Evolutionary conservation across 208 protist genomes (phyloP).

Genomic region (Trypanosoma congolense): DNA sequence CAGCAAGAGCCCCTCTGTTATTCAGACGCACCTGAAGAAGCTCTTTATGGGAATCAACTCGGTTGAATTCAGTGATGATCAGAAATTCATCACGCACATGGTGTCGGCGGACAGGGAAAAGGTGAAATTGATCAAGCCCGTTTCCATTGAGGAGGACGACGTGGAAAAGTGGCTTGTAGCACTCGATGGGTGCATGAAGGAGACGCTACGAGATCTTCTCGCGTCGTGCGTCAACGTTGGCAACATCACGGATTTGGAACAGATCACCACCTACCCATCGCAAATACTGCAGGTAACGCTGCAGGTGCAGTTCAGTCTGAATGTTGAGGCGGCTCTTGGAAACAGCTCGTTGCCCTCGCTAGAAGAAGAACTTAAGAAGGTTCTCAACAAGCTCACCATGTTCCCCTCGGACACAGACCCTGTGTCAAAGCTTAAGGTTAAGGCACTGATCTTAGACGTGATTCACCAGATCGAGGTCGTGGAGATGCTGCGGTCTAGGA

Average conservation of each 20-base stretch:
- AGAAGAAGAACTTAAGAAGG: conserved; percentile 27
- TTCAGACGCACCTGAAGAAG: conserved; percentile 92
- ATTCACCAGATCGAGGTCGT: conserved; percentile 95
- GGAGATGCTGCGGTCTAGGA: conserved; percentile 61
- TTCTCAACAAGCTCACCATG: conserved; percentile 65
- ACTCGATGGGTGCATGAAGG: conserved; percentile 83
- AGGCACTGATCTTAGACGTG: conserved; percentile 93
- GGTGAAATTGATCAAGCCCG: conserved; percentile 57
- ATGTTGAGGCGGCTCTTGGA: conserved; percentile 61
- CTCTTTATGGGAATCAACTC: conserved; percentile 92
- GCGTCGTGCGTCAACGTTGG: conserved; percentile 41
- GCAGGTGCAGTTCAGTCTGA: conserved; percentile 79
- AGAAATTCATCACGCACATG: conserved; percentile 87
- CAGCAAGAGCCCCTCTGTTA: conserved; percentile 87
- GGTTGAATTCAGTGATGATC: conserved; percentile 74
- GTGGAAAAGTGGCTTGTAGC: conserved; percentile 93
- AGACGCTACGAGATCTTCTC: conserved; percentile 74
- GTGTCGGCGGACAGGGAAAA: conserved; percentile 83
- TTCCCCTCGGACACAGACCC: conserved; percentile 36
- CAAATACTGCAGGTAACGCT: conserved; percentile 85
- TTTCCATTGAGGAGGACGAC: conserved; percentile 83
- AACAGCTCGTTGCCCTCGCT: conserved; percentile 30
- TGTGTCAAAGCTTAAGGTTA: conserved; percentile 78
- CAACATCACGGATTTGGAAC: conserved; percentile 33
- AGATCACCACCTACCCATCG: conserved; percentile 71